Percentiles rank a stretch among this genome's conserved stretches.
Evolutionary conservation across 2,329 filamentous ascomycete species (phyloP).

Genomic region (Exophiala bonariae): DNA sequence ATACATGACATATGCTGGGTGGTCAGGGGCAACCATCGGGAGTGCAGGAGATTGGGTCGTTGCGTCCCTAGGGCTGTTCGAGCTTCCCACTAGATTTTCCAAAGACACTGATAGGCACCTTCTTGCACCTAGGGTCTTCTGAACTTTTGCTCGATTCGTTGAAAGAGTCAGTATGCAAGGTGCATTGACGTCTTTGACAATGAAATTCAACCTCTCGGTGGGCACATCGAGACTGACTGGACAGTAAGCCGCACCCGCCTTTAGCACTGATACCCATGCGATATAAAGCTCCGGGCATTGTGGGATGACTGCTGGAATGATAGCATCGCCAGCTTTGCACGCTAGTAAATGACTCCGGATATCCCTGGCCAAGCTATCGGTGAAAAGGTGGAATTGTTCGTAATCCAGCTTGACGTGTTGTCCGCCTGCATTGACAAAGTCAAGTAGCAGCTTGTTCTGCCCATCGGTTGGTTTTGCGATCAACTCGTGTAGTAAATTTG

Average conservation of each 20-base stretch:
- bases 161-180: conserved; percentile 65
- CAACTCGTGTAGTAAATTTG: conserved; percentile 62
- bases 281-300: conserved; percentile 79
- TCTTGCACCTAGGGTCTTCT: conserved; percentile 17
- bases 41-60: conserved; percentile 15
- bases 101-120: conserved; percentile 44
- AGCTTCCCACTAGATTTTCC: conserved; percentile 3
- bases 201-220: conserved; percentile 73
- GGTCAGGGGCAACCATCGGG: conserved; percentile 38
- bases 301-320: conserved; percentile 75
- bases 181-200: conserved; percentile 74
- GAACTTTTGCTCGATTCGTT: conserved; percentile 29
- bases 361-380: conserved; percentile 27
- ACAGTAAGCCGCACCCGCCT: conserved; percentile 82
- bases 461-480: conserved; percentile 47
- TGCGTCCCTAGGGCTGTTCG: not conserved
- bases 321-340: conserved; percentile 20
- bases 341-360: conserved; percentile 23
- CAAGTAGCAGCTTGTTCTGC: conserved; percentile 55
- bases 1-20: conserved; percentile 83
- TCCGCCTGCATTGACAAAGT: conserved; percentile 58
- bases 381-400: conserved; percentile 47
- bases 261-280: conserved; percentile 72
- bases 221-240: conserved; percentile 79
- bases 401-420: conserved; percentile 59